Evolutionary conservation across 2,329 filamentous ascomycete genomes (phyloP), one percentile per base, ranked within the genome.

Genomic region (Exophiala phaeomuriformis): DNA sequence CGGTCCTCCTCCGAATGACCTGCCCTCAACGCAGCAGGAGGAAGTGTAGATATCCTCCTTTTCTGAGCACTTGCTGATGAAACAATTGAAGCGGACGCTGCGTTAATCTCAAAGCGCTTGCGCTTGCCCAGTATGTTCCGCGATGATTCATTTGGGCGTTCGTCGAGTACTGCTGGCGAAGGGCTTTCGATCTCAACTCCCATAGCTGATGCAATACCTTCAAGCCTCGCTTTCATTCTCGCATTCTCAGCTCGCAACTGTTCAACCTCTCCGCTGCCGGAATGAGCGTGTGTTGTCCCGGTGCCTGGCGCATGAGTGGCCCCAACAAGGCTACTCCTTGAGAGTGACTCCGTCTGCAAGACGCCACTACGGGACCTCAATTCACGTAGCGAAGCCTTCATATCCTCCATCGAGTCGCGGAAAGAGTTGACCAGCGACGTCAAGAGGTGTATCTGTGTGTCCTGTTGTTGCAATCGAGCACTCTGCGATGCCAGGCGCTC

Each of bases 171-270:
- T 37, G 9, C 41, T 36, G n/a, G 43, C 5, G 42, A 7, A 19
- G 35, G 10, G 9, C 31, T 35, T 39, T 37, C 47, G 27, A 44
- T 27, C 9, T 42, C 42, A 10, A 29, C 40, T 4, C 33, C 44
- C 50, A 56, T 55, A 9, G 53, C 52, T 5, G 53, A 53, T 29
- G 55, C 56, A 29, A 61, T 48, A 12, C 48, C 51, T 29, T 54
- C 48, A 19, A 62, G 49, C 37, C 54, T 56, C 9, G 47, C 47
- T 49, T 60, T 61, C 29, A 64, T 39, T 6, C 48, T 46, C n/a
- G 53, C 43, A 42, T 64, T 64, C 43, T 64, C 57, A 19, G 55
- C 36, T 6, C 57, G 58, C 19, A 64, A 49, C 12, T 36, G 41
- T 49, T 57, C 42, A 5, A 57, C 31, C 30, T 63, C 59, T 31